Conservation (phyloP, 306 rosid species). For the Malus domestica region DNA sequence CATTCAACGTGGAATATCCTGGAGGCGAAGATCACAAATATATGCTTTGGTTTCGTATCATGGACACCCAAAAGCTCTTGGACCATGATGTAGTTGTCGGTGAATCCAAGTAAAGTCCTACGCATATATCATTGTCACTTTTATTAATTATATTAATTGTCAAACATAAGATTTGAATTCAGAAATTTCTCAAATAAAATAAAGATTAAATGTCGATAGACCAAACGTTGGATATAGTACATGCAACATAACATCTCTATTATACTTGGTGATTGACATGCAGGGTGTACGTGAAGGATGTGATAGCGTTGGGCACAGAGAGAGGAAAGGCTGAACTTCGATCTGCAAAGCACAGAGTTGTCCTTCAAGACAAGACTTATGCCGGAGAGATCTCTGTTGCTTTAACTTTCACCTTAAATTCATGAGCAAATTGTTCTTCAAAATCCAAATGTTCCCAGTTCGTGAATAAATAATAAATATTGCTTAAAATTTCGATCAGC, state of each 20-base stretch:
- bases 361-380: constrained; percentile 7
- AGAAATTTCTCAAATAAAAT: too few species aligned
- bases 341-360: constrained; percentile 3
- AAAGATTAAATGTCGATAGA: too few species aligned
- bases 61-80: constrained; percentile 6
- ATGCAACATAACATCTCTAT: background rate
- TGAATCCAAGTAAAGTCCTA: background rate
- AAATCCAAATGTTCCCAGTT: background rate
- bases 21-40: constrained; percentile 7
- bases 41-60: constrained; percentile 9
- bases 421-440: background rate
- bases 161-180: background rate
- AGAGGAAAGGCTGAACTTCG: constrained; percentile 4
- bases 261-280: background rate
- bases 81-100: constrained; percentile 7
- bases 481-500: fast-evolving
- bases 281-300: constrained; percentile 15
- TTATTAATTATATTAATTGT: too few species aligned
- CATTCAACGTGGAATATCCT: constrained; percentile 3
- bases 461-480: fast-evolving
- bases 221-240: too few species aligned
- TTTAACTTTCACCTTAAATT: background rate
- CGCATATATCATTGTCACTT: background rate
- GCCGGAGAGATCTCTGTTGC: constrained; percentile 19
- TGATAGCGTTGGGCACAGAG: constrained; percentile 3